Conservation (phyloP, 2,329 filamentous ascomycete genomes). For the Reticulascus tulasneorum region DNA sequence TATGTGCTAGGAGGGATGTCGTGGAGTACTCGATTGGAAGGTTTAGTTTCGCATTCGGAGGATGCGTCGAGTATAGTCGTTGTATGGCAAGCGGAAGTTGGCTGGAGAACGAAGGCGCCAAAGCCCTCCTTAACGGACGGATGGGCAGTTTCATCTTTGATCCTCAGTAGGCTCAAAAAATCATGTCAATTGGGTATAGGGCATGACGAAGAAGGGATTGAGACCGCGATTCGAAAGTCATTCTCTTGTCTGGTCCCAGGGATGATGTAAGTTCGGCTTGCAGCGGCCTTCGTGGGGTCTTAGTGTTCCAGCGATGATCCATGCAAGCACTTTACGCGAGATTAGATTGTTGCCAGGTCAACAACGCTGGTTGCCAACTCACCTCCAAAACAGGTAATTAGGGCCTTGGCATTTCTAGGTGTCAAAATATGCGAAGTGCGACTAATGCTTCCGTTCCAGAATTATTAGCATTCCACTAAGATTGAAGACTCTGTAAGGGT, state of each 20-base stretch:
- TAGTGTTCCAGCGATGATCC: conserved; percentile 6
- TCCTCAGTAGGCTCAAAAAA: conserved; percentile 2
- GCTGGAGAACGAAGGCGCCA: conserved; percentile 7
- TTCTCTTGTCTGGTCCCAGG: conserved; percentile 8
- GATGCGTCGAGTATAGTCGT: conserved; percentile 50
- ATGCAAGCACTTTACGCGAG: conserved; percentile 13
- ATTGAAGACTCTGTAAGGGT: not conserved
- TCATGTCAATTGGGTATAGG: conserved; percentile 1
- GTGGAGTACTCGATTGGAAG: conserved; percentile 81
- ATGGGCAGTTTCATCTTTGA: conserved; percentile 3
- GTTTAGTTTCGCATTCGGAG: conserved; percentile 67
- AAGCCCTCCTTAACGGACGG: conserved; percentile 10
- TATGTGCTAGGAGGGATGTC: conserved; percentile 78
- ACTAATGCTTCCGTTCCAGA: not conserved
- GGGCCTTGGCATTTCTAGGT: conserved; percentile 13
- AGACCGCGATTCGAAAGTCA: conserved; percentile 6
- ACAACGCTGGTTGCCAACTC: conserved; percentile 24
- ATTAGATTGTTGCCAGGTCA: conserved; percentile 39
- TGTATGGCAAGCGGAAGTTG: conserved; percentile 9
- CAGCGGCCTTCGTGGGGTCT: conserved; percentile 16
- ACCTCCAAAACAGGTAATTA: conserved; percentile 15
- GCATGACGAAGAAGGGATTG: conserved; percentile 1
- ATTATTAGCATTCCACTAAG: conserved; percentile 5
- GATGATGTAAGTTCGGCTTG: conserved; percentile 19
- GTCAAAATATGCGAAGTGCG: conserved; percentile 1